phyloP scores from a whole-genome alignment of 2,329 filamentous ascomycete species.

The Nemania sp. region DNA sequence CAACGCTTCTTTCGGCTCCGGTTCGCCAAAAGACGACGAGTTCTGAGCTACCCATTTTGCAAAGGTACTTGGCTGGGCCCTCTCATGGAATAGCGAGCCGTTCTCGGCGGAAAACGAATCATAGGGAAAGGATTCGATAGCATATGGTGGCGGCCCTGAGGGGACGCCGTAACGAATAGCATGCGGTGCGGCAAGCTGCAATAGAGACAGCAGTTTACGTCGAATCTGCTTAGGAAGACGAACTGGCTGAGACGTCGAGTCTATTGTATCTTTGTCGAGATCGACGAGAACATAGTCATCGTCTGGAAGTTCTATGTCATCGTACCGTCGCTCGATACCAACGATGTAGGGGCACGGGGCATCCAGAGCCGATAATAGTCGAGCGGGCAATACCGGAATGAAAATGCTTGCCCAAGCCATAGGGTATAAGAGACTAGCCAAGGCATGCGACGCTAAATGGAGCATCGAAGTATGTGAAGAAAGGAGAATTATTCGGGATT shows the following conservation, averaged over 20 bases:
- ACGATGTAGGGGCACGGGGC: slow-evolving; percentile 97
- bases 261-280: slow-evolving; percentile 86
- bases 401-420: slow-evolving; percentile 93
- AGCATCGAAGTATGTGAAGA: slow-evolving; percentile 97
- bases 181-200: slow-evolving; percentile 89
- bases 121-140: slow-evolving; percentile 87
- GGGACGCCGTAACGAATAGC: slow-evolving; percentile 84
- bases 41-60: slow-evolving; percentile 88
- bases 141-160: slow-evolving; percentile 88
- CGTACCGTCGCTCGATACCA: slow-evolving; percentile 90
- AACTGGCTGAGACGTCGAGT: slow-evolving; percentile 77
- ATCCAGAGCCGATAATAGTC: slow-evolving; percentile 86
- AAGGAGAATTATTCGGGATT: slow-evolving; percentile 93
- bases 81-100: slow-evolving; percentile 74
- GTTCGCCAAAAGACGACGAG: slow-evolving; percentile 81
- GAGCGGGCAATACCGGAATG: slow-evolving; percentile 86
- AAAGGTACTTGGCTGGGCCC: slow-evolving; percentile 70
- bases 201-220: slow-evolving; percentile 82
- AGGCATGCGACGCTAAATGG: slow-evolving; percentile 86
- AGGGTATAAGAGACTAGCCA: slow-evolving; percentile 84
- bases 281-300: slow-evolving; percentile 97
- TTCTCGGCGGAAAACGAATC: slow-evolving; percentile 90
- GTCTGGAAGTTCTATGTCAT: slow-evolving; percentile 81
- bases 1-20: slow-evolving; percentile 53
- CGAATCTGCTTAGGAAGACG: slow-evolving; percentile 85